Conservation (phyloP, 208 protist genomes). For the Leishmania aethiopica region DNA sequence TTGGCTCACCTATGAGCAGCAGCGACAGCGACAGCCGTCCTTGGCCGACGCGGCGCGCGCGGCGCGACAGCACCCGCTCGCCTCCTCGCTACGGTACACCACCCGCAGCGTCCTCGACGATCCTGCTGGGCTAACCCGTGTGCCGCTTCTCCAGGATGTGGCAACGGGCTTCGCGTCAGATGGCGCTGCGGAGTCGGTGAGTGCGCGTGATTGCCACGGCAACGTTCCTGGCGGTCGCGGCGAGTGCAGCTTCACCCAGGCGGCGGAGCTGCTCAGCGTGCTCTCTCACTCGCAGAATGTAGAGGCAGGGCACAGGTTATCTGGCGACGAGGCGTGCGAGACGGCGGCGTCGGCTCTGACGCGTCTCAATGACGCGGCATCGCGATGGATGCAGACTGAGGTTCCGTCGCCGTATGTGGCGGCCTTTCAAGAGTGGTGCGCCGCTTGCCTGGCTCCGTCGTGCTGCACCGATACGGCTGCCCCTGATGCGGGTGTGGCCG, state of each 20-base stretch:
- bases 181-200: not conserved
- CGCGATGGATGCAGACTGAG: constrained; percentile 6
- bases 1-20: constrained; percentile 33
- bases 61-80: constrained; percentile 23
- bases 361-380: not conserved
- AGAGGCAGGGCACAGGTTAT: not conserved
- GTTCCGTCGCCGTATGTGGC: constrained; percentile 7
- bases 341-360: not conserved
- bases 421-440: constrained; percentile 9
- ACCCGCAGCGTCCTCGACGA: constrained; percentile 11
- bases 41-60: constrained; percentile 20
- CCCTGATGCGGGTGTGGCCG: not conserved
- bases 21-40: constrained; percentile 26
- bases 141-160: constrained; percentile 26
- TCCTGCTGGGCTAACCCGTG: constrained; percentile 7
- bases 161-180: not conserved
- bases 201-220: too few species aligned
- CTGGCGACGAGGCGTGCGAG: not conserved
- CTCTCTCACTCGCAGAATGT: not conserved
- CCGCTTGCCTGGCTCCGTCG: not conserved
- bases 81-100: constrained; percentile 18
- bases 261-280: not conserved
- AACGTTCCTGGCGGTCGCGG: not conserved
- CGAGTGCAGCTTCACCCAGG: constrained; percentile 33
- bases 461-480: not conserved